phyloP scores from a whole-genome alignment of 345 rosid genomes.

The Gossypioides kirkii region DNA sequence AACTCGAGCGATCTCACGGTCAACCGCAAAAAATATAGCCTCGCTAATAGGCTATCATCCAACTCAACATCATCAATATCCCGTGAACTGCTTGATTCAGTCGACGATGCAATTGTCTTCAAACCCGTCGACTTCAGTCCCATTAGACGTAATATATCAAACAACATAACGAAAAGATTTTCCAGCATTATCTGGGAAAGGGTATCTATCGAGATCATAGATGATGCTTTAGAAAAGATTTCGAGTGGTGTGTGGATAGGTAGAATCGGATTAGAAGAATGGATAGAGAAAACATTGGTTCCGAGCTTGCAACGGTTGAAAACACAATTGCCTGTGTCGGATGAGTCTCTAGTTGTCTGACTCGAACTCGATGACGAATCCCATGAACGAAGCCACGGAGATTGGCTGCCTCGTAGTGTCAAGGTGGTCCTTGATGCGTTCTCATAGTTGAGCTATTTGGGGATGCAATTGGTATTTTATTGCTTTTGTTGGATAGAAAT shows the following conservation, averaged over 20 bases:
- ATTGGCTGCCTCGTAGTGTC: slow-evolving; percentile 55
- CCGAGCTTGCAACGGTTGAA: slow-evolving; percentile 60
- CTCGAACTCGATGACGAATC: slow-evolving; percentile 48
- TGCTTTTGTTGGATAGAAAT: slow-evolving; percentile 30
- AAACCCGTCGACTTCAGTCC: slow-evolving; percentile 59
- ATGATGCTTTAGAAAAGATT: slow-evolving; percentile 67
- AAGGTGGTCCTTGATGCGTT: slow-evolving; percentile 45
- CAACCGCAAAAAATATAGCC: slow-evolving; percentile 66
- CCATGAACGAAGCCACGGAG: slow-evolving; percentile 32
- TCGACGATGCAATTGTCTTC: slow-evolving; percentile 59
- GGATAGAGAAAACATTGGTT: slow-evolving; percentile 63
- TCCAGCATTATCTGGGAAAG: slow-evolving; percentile 28
- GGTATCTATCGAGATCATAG: slow-evolving; percentile 47
- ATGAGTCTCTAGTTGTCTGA: slow-evolving; percentile 38
- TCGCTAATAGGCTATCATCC: slow-evolving; percentile 36
- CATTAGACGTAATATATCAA: slow-evolving; percentile 32
- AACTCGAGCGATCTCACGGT: slow-evolving; percentile 80
- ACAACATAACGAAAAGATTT: slow-evolving; percentile 46
- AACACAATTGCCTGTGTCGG: slow-evolving; percentile 25
- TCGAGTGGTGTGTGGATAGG: slow-evolving; percentile 63
- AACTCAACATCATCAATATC: slow-evolving; percentile 31
- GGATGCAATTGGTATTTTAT: slow-evolving; percentile 19
- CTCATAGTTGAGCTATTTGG: not conserved
- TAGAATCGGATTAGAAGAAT: slow-evolving; percentile 61
- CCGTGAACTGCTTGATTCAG: slow-evolving; percentile 50